Conservation (phyloP, 2,329 filamentous ascomycete genomes). For the Ophiostoma montium region DNA sequence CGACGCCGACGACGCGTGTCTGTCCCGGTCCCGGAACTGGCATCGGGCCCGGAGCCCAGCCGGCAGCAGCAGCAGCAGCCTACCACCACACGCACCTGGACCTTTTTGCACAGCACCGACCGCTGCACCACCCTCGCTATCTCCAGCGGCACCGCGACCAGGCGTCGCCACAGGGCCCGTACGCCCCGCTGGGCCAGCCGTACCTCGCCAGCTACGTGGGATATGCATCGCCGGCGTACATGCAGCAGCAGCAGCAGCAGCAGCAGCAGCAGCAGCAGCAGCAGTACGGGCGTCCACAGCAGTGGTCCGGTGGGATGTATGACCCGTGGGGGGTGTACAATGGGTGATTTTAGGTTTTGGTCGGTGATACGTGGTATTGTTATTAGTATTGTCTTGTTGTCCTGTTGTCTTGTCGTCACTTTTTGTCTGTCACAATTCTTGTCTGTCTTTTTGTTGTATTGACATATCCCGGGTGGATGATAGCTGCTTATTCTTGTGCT, state of each 20-base stretch:
- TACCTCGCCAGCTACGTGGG: background rate
- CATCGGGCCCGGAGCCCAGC: background rate
- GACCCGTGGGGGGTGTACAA: slow-evolving; percentile 4
- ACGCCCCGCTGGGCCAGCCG: background rate
- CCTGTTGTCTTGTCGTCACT: too few relatives aligned
- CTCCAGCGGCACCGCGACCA: slow-evolving; percentile 1
- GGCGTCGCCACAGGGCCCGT: background rate
- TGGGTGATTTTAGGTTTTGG: background rate
- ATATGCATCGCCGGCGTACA: too few relatives aligned
- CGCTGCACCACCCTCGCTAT: slow-evolving; percentile 1
- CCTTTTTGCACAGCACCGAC: slow-evolving; percentile 5
- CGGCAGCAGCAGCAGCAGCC: background rate
- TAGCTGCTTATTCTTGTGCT: too few relatives aligned
- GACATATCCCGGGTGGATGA: too few relatives aligned
- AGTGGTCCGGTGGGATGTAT: slow-evolving; percentile 1
- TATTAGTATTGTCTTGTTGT: too few relatives aligned
- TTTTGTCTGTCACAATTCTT: too few relatives aligned
- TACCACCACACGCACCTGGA: background rate
- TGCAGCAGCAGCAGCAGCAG: background rate
- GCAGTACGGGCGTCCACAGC: background rate
- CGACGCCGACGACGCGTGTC: too few relatives aligned
- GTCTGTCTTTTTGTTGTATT: too few relatives aligned
- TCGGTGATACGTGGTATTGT: too few relatives aligned
- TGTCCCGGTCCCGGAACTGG: too few relatives aligned
- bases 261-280: background rate